A percentile compares a stretch with the other conserved stretches of the same genome.
Conservation (phyloP, 225 moss, liverwort and hornwort species). For the Takakia lepidozioides region DNA sequence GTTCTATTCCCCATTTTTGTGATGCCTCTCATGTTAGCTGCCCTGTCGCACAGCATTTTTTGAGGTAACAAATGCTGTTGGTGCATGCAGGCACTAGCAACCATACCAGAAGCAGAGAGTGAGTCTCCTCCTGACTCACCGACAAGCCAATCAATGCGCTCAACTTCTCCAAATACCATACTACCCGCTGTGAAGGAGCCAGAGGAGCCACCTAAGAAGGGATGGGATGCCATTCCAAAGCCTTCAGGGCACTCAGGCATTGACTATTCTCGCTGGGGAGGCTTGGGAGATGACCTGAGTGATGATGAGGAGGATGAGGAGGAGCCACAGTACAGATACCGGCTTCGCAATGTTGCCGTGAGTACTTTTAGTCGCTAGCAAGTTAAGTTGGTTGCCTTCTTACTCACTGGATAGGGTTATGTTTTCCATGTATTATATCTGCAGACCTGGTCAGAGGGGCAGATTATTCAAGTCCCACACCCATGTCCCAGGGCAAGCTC, state of each 20-base stretch:
- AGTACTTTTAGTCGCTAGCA: slow-evolving; percentile 27
- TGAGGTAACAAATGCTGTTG: too few relatives aligned
- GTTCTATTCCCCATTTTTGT: background rate
- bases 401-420: too few relatives aligned
- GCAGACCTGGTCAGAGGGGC: too few relatives aligned
- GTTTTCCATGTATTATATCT: too few relatives aligned
- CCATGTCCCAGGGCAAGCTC: too few relatives aligned
- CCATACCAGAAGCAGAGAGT: slow-evolving; percentile 69
- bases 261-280: slow-evolving; percentile 90
- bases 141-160: slow-evolving; percentile 26
- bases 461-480: too few relatives aligned
- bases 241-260: slow-evolving; percentile 78
- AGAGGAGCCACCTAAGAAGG: slow-evolving; percentile 44
- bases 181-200: slow-evolving; percentile 53
- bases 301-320: slow-evolving; percentile 78
- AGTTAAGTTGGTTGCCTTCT: too few relatives aligned
- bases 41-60: too few relatives aligned
- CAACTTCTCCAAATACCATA: slow-evolving; percentile 34
- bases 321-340: slow-evolving; percentile 70
- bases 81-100: slow-evolving; percentile 43
- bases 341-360: slow-evolving; percentile 37
- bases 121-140: slow-evolving; percentile 52
- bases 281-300: slow-evolving; percentile 79
- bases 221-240: slow-evolving; percentile 96
- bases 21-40: too few relatives aligned